Conservation (phyloP, 176 grass and related monocot genomes). For the Aegilops longissima region DNA sequence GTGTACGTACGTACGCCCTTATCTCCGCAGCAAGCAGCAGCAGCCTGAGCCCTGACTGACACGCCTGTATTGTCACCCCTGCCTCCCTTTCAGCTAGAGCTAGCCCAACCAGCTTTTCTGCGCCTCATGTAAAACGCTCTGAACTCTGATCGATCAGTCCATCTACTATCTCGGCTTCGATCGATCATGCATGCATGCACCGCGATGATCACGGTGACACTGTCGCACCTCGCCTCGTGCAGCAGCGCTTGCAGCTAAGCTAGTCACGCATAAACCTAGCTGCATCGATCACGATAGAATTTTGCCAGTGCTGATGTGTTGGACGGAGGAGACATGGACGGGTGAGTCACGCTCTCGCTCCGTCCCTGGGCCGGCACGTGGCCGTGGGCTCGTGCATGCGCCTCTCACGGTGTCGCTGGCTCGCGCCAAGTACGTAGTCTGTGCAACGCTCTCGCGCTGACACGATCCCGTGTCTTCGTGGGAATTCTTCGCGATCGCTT, state of each 20-base stretch:
- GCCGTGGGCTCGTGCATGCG: background rate
- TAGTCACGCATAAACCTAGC: background rate
- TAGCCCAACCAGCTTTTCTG: background rate
- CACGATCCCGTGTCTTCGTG: background rate
- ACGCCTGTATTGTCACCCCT: conserved; percentile 37
- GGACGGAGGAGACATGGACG: background rate
- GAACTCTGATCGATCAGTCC: background rate
- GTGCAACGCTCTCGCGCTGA: background rate
- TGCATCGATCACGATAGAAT: background rate
- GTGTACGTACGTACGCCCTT: conserved; percentile 16
- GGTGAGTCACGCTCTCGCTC: background rate
- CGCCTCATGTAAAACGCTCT: background rate
- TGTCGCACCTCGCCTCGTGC: background rate
- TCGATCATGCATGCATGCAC: background rate
- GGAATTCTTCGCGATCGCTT: background rate
- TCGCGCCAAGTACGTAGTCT: too few relatives aligned
- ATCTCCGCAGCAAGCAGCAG: conserved; percentile 2
- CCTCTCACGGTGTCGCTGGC: background rate
- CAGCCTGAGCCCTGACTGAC: background rate
- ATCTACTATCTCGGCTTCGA: too few relatives aligned
- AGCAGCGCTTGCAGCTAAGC: background rate
- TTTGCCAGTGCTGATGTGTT: background rate
- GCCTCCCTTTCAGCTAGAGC: background rate
- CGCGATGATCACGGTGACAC: background rate
- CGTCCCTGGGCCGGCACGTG: background rate